Evolutionary conservation across 805 yeast genomes (phyloP), one percentile per base, ranked within the genome.

Genomic region (Candida chilensis): DNA sequence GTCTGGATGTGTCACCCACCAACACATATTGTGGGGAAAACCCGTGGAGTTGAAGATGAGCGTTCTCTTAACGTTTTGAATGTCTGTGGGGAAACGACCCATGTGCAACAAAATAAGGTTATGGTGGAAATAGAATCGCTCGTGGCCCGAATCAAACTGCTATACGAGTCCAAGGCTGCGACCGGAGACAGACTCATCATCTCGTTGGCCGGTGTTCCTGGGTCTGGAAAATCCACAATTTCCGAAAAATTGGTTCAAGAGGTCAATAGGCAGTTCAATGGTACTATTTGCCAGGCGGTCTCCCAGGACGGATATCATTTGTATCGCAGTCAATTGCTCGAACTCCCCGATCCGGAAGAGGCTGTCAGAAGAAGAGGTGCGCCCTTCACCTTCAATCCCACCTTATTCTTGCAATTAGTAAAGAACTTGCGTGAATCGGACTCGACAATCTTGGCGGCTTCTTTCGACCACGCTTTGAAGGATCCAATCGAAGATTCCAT

Each of bases 221-320:
- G 95, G 5, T 74, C 88, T 1, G 95, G 95, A 0, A 85, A 85
- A 48, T 69, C 88, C 3, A 81, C 94, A 0, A 44, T 77, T 20
- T 76, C 88, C 1, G 45, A 46, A 22, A 32, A 50, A 4, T 54
- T 85, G 5, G 66, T n/a, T n/a, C n/a, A n/a, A n/a, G n/a, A n/a
- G n/a, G n/a, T n/a, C n/a, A n/a, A n/a, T n/a, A n/a, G n/a, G n/a
- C n/a, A n/a, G n/a, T n/a, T n/a, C n/a, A n/a, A n/a, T n/a, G n/a
- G n/a, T n/a, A n/a, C n/a, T n/a, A n/a, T n/a, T n/a, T n/a, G n/a
- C n/a, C n/a, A n/a, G 47, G 78, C 19, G 36, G 43, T 1, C 58
- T 61, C 8, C 52, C 81, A 8, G 53, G 51, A n/a, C 38, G 72
- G 20, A 59, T 70, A 9, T 62, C 71, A 28, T 57, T 60, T 39